A percentile compares a stretch with the other conserved stretches of the same genome.
Evolutionary conservation across 2,329 filamentous ascomycete genomes (phyloP).

Genomic region (Tolypocladium cylindrosporum): DNA sequence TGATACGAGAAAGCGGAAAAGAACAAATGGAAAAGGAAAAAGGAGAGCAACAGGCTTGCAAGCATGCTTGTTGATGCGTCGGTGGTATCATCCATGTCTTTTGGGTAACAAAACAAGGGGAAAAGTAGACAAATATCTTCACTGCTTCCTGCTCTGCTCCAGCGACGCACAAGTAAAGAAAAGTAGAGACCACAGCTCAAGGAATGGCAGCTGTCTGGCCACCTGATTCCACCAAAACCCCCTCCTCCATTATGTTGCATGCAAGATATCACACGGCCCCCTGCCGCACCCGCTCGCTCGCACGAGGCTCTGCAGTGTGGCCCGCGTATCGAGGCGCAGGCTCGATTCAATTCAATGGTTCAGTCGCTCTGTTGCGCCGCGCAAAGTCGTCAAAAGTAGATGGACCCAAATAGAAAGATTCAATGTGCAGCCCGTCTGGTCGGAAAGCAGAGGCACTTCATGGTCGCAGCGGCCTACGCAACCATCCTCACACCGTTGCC

Average conservation of each 20-base stretch:
- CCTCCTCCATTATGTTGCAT: not conserved
- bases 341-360: not conserved
- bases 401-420: conserved; percentile 5
- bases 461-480: conserved; percentile 17
- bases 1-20: not conserved
- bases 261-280: not conserved
- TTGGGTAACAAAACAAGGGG: conserved; percentile 17
- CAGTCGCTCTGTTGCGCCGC: conserved; percentile 6
- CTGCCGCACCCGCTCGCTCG: not conserved
- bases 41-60: conserved; percentile 11
- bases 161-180: conserved; percentile 6
- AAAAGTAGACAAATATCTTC: conserved; percentile 8
- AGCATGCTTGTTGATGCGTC: conserved; percentile 25
- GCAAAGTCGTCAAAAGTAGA: conserved; percentile 2
- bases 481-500: conserved; percentile 19
- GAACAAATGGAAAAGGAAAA: not conserved
- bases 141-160: not conserved
- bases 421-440: not conserved
- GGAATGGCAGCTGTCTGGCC: not conserved
- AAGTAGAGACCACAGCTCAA: not conserved
- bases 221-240: not conserved
- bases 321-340: not conserved
- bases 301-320: not conserved
- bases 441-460: conserved; percentile 9
- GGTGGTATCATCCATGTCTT: conserved; percentile 33